Evolutionary conservation across 1,139 yeast genomes (phyloP), one percentile per base, ranked within the genome.

Genomic region (Magnusiomyces ingens): DNA sequence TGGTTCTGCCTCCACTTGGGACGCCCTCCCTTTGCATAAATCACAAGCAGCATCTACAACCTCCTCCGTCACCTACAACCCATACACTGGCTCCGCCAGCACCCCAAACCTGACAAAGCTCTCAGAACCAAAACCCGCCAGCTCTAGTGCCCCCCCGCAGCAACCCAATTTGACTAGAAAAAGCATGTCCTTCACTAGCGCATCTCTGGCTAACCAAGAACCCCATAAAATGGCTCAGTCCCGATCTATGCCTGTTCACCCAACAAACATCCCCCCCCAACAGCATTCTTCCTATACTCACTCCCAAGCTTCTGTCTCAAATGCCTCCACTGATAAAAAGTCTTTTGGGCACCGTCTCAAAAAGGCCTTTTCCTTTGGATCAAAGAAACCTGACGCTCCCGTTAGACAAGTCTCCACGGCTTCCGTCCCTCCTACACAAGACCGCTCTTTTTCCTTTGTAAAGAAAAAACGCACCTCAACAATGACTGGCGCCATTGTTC

Each of bases 321-420:
- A 43, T 32, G 29, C 45, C 32, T 17, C 37, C 38, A 8, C 53
- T 41, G 42, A 43, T 45, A 32, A 52, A 40, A 50, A 54, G 32
- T 50, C 59, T 17, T 52, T 62, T 45, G 58, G 61, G 8, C 53
- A 58, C 13, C 57, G 57, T 48, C 53, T 64, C 44, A 61, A 58
- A 41, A 63, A 62, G 55, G 67, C 64, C 4, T 62, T 64, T 36
- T 54, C 64, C 3, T 62, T 64, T 52, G 62, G 62, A 15, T 45
- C 54, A 11, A 57, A 52, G 46, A 53, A 48, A 49, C 32, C 32
- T 5, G 32, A 26, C 32, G 8, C 32, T 26, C 40, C 32, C 45
- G 19, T 40, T 10, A 26, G 22, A 21, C 43, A 53, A 41, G 44
- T 53, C 6, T 48, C 49, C 10, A 47, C 59, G 26, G 41, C 38